These are phyloP conservation scores for Fusarium nanum DNA, from an alignment of 2,329 filamentous ascomycete species.

Conservation along the genomic window DNA sequence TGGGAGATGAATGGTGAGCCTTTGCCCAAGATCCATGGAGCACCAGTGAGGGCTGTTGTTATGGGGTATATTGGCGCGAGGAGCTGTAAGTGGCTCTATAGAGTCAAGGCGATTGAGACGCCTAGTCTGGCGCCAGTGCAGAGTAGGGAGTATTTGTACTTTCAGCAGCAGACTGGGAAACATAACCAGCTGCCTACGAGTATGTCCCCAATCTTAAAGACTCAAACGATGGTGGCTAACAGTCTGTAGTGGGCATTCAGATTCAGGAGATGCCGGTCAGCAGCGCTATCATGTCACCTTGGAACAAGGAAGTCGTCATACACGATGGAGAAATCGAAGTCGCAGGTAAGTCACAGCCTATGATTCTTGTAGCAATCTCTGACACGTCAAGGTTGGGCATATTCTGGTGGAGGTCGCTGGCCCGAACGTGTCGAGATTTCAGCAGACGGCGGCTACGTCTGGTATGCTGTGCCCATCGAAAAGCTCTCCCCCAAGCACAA, in stretches of 20 bases:
- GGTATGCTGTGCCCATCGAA: conserved; percentile 71
- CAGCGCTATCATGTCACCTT: conserved; percentile 73
- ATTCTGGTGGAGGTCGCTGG: conserved; percentile 68
- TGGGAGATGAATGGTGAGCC: conserved; percentile 78
- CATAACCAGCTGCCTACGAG: conserved; percentile 70
- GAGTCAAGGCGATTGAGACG: conserved; percentile 68
- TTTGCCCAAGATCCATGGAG: conserved; percentile 73
- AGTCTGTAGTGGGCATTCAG: conserved; percentile 61
- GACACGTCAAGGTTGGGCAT: conserved; percentile 65
- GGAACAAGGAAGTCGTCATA: conserved; percentile 68
- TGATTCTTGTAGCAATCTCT: neutral
- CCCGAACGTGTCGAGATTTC: conserved; percentile 72
- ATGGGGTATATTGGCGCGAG: conserved; percentile 75
- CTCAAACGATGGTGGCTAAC: neutral
- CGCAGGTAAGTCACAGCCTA: neutral
- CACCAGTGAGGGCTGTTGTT: conserved; percentile 71
- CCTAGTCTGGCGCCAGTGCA: conserved; percentile 71
- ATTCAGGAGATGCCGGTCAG: conserved; percentile 80
- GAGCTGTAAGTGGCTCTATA: conserved; percentile 71
- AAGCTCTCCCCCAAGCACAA: conserved; percentile 71
- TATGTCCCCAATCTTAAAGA: too few relatives aligned
- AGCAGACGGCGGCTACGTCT: conserved; percentile 70
- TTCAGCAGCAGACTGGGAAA: conserved; percentile 74
- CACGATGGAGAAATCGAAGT: conserved; percentile 67
- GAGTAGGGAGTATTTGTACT: conserved; percentile 75